phyloP scores from a whole-genome alignment of 2,329 filamentous ascomycete genomes.

The Scleromitrula shiraiana region DNA sequence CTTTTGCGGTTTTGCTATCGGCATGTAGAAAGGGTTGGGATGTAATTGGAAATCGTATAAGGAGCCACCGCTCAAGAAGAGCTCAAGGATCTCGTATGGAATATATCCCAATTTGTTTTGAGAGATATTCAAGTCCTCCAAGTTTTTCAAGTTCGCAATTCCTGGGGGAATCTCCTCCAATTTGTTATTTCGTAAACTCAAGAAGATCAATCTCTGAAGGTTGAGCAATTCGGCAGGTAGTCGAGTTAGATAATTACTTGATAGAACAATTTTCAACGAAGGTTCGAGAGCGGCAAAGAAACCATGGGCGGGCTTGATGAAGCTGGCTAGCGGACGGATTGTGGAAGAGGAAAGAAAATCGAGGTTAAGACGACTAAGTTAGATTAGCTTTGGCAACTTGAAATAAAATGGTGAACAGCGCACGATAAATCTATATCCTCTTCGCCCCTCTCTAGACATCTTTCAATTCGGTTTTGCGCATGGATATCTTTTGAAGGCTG shows the following conservation, averaged over 20 bases:
- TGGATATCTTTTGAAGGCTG: slow-evolving; percentile 1
- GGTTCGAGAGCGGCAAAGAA: slow-evolving; percentile 51
- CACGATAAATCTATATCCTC: slow-evolving; percentile 57
- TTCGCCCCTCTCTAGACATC: slow-evolving; percentile 48
- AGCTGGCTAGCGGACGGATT: slow-evolving; percentile 47
- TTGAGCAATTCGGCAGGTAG: slow-evolving; percentile 55
- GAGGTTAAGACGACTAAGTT: slow-evolving; percentile 30
- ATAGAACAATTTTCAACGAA: slow-evolving; percentile 52
- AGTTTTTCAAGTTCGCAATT: slow-evolving; percentile 48
- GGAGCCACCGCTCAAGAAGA: slow-evolving; percentile 28
- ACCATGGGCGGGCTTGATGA: slow-evolving; percentile 29
- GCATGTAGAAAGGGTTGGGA: slow-evolving; percentile 54
- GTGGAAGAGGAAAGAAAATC: slow-evolving; percentile 47
- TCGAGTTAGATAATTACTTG: slow-evolving; percentile 46
- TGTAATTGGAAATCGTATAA: slow-evolving; percentile 47
- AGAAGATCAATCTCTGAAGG: slow-evolving; percentile 51
- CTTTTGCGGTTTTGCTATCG: slow-evolving; percentile 14
- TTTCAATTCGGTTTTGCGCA: slow-evolving; percentile 40
- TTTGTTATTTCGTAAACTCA: slow-evolving; percentile 58
- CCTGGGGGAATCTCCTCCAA: slow-evolving; percentile 52
- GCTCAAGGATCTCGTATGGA: slow-evolving; percentile 32
- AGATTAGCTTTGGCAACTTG: slow-evolving; percentile 10
- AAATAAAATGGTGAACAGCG: slow-evolving; percentile 18
- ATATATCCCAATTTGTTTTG: slow-evolving; percentile 54
- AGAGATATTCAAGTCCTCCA: slow-evolving; percentile 57